These are phyloP conservation scores for Acanthamoeba healyi DNA, from an alignment of 208 protist species.

Conservation along the genomic window DNA sequence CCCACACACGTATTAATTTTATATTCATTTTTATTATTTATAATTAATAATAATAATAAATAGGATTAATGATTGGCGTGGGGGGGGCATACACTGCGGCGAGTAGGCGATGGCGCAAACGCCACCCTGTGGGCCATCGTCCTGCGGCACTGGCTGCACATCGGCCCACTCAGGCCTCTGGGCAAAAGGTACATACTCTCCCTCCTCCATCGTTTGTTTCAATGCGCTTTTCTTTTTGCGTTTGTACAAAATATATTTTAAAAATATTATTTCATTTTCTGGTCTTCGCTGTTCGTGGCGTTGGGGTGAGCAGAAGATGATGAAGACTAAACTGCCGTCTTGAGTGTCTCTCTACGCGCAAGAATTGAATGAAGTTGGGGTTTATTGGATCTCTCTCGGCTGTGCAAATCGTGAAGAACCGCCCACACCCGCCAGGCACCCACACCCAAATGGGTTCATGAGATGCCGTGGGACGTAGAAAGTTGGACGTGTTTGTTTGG, in stretches of 20 bases:
- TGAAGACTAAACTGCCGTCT: too few relatives aligned
- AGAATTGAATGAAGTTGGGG: too few relatives aligned
- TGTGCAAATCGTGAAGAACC: too few relatives aligned
- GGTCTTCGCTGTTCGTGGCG: neutral
- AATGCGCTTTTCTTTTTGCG: neutral
- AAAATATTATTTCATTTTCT: neutral
- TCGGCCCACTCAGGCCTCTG: conserved; percentile 87
- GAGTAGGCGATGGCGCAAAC: conserved; percentile 90
- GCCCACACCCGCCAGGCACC: too few relatives aligned
- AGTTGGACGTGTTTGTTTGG: too few relatives aligned
- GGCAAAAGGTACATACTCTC: conserved; percentile 47
- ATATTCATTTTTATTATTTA: too few relatives aligned
- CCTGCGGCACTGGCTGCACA: conserved; percentile 89
- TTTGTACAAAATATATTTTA: neutral
- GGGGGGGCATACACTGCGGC: conserved; percentile 78
- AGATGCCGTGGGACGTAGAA: too few relatives aligned
- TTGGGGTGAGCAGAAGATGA: too few relatives aligned
- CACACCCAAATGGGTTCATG: too few relatives aligned
- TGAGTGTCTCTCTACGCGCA: too few relatives aligned
- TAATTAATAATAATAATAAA: conserved; percentile 12
- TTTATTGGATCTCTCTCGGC: too few relatives aligned
- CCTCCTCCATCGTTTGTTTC: neutral
- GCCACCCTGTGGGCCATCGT: conserved; percentile 89
- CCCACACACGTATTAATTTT: too few relatives aligned
- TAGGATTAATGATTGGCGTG: neutral